Conservation (phyloP, 1,284 basidiomycete genomes). For the Chondrostereum purpureum region DNA sequence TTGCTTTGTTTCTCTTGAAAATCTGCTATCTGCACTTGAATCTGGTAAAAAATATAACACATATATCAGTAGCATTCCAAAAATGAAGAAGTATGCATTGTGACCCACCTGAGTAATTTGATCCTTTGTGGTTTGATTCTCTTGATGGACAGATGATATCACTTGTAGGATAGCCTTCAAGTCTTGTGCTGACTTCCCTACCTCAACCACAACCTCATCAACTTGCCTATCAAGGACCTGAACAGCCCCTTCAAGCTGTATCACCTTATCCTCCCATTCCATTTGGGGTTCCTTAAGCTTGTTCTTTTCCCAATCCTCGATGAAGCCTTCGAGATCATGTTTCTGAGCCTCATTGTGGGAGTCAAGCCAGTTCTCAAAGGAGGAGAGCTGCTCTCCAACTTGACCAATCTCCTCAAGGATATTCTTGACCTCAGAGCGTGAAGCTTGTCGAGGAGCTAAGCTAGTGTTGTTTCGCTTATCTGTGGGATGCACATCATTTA, state of each 20-base stretch:
- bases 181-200: conserved; percentile 27
- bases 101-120: conserved; percentile 13
- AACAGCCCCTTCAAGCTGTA: conserved; percentile 19
- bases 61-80: not conserved
- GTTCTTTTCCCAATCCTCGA: not conserved
- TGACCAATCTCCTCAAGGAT: conserved; percentile 31
- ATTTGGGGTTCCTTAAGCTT: conserved; percentile 10
- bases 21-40: conserved; percentile 15
- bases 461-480: conserved; percentile 28
- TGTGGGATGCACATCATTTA: conserved; percentile 21
- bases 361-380: conserved; percentile 38
- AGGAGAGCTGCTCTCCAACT: conserved; percentile 31
- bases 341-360: conserved; percentile 28
- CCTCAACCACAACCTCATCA: conserved; percentile 28
- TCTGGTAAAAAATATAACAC: conserved; percentile 17
- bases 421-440: conserved; percentile 24
- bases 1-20: conserved; percentile 11
- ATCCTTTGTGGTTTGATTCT: conserved; percentile 26
- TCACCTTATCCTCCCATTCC: conserved; percentile 6
- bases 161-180: conserved; percentile 22
- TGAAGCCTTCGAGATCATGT: not conserved
- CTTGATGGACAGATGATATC: not conserved
- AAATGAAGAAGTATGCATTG: not conserved
- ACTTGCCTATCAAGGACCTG: conserved; percentile 25
- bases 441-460: conserved; percentile 11